phyloP scores from a whole-genome alignment of 108 stramenopile genomes.

The Craspedostauros australis region DNA sequence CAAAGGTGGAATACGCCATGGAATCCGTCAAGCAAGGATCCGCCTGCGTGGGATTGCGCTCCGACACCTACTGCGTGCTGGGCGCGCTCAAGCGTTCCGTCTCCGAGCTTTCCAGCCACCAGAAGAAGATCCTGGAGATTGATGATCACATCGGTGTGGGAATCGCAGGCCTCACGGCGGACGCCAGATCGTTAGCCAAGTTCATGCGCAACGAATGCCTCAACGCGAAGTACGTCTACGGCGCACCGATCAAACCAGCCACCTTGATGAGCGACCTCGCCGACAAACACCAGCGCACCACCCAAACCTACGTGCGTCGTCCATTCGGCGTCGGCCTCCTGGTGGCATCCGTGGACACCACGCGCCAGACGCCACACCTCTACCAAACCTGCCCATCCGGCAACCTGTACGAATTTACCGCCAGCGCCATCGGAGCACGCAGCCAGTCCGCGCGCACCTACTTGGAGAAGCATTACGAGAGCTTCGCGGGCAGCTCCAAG shows the following conservation, averaged over 20 bases:
- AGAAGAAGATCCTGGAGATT: constrained; percentile 95
- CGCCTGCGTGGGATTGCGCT: constrained; percentile 89
- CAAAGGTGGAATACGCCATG: constrained; percentile 96
- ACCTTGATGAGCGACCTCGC: constrained; percentile 91
- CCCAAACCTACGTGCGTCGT: constrained; percentile 96
- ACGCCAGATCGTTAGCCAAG: constrained; percentile 95
- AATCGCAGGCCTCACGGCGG: constrained; percentile 97
- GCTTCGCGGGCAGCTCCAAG: constrained; percentile 35
- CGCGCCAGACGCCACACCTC: constrained; percentile 78
- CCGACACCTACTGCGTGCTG: constrained; percentile 81
- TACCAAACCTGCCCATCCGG: constrained; percentile 97
- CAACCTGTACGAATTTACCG: constrained; percentile 95
- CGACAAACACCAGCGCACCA: constrained; percentile 97
- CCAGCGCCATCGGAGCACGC: constrained; percentile 93
- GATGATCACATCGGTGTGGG: constrained; percentile 97
- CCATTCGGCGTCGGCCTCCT: constrained; percentile 98
- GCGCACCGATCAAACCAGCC: constrained; percentile 83
- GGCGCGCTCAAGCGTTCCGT: constrained; percentile 94
- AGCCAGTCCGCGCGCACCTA: constrained; percentile 95
- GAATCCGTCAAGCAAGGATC: constrained; percentile 99
- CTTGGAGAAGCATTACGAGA: constrained; percentile 90
- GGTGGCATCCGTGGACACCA: constrained; percentile 73
- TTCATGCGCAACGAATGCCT: constrained; percentile 96
- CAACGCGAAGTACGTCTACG: constrained; percentile 97
- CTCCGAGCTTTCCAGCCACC: constrained; percentile 91